A percentile compares a stretch with the other conserved stretches of the same genome.
Evolutionary conservation across 1,284 basidiomycete genomes (phyloP).

Genomic region (Apiotrichum gracile): DNA sequence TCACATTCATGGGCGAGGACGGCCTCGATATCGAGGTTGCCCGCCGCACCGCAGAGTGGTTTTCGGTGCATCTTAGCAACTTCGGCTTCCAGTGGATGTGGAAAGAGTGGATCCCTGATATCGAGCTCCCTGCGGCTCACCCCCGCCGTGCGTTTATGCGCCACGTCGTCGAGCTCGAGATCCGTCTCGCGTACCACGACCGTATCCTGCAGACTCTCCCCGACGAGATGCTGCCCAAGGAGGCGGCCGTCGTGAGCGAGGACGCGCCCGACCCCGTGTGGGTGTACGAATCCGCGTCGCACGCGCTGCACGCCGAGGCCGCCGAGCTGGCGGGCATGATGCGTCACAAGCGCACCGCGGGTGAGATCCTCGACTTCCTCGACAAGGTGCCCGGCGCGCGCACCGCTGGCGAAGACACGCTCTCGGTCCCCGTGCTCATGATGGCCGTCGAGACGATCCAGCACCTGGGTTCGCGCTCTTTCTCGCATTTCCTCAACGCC

Average conservation of each 20-base stretch:
- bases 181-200: slow-evolving; percentile 88
- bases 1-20: slow-evolving; percentile 60
- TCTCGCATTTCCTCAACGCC: slow-evolving; percentile 96
- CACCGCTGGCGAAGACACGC: slow-evolving; percentile 46
- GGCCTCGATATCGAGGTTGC: slow-evolving; percentile 80
- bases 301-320: slow-evolving; percentile 73
- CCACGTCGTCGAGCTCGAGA: slow-evolving; percentile 82
- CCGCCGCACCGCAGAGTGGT: slow-evolving; percentile 86
- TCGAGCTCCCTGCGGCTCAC: slow-evolving; percentile 64
- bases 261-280: slow-evolving; percentile 77
- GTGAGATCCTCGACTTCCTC: slow-evolving; percentile 72
- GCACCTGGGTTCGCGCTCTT: slow-evolving; percentile 86
- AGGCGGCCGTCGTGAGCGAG: slow-evolving; percentile 58
- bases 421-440: slow-evolving; percentile 64
- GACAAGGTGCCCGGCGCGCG: slow-evolving; percentile 53
- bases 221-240: slow-evolving; percentile 57
- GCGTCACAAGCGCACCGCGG: slow-evolving; percentile 60
- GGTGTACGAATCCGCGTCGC: slow-evolving; percentile 71
- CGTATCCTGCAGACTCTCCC: slow-evolving; percentile 86
- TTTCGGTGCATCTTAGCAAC: slow-evolving; percentile 92
- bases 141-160: slow-evolving; percentile 83
- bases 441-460: slow-evolving; percentile 86
- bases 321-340: slow-evolving; percentile 74
- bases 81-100: slow-evolving; percentile 99
- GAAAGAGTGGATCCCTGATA: slow-evolving; percentile 97